Evolutionary conservation across 331 rosid genomes (phyloP).

Genomic region (Rosa hybrid): DNA sequence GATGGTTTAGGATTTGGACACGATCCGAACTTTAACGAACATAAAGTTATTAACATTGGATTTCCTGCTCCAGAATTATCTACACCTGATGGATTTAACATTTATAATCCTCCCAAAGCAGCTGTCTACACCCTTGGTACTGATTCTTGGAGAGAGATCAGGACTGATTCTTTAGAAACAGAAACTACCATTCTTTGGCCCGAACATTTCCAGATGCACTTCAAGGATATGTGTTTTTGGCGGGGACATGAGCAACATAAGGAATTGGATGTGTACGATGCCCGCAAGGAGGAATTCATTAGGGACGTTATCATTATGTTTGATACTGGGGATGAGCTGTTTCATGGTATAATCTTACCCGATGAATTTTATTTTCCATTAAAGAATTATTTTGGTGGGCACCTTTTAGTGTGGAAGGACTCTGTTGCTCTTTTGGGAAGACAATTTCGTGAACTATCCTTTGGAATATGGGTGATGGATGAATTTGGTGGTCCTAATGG

Average conservation of each 20-base stretch:
- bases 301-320: background rate
- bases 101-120: background rate
- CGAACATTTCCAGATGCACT: background rate
- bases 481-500: background rate
- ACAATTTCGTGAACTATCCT: background rate
- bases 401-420: background rate
- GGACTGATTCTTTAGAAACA: background rate
- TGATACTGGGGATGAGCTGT: background rate
- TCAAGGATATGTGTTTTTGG: background rate
- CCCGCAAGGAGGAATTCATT: background rate
- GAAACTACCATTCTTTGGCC: background rate
- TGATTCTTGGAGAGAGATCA: conserved; percentile 8
- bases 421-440: background rate
- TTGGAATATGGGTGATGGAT: background rate
- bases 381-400: fast-evolving
- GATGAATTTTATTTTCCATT: background rate
- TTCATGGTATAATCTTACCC: background rate
- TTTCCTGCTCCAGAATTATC: background rate
- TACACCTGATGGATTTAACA: background rate
- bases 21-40: background rate
- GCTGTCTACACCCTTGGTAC: background rate
- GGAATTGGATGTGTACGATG: background rate
- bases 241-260: background rate
- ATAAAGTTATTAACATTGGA: background rate
- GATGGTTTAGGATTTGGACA: background rate